phyloP scores from a whole-genome alignment of 306 rosid species.

The Corylus heterophylla region DNA sequence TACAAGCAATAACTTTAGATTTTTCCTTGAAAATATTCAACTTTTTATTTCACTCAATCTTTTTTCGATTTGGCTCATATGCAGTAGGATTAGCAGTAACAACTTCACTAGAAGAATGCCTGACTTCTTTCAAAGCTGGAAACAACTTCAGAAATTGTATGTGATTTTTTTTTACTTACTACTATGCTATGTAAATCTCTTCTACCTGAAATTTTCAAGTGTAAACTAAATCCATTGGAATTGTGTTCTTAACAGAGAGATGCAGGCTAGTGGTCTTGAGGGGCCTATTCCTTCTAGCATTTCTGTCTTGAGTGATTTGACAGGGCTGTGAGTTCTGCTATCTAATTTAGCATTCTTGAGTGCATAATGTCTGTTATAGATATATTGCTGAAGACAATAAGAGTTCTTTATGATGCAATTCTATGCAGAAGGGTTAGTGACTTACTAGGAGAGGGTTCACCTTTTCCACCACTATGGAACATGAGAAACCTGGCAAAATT shows the following conservation, averaged over 20 bases:
- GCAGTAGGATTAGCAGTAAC: too few relatives aligned
- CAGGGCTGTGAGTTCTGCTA: conserved; percentile 25
- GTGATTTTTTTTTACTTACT: not conserved
- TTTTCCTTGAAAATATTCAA: too few relatives aligned
- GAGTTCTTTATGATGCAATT: not conserved
- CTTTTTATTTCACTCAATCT: too few relatives aligned
- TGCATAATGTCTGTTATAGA: not conserved
- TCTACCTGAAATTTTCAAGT: not conserved
- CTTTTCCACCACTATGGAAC: conserved; percentile 12
- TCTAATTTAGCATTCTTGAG: not conserved
- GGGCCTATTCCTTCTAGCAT: conserved; percentile 32
- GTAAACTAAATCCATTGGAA: not conserved
- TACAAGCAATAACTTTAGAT: too few relatives aligned
- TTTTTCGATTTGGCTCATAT: too few relatives aligned
- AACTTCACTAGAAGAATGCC: conserved; percentile 39
- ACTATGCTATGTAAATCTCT: not conserved
- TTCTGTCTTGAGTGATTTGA: conserved; percentile 16
- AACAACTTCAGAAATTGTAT: conserved; percentile 13
- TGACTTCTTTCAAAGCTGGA: conserved; percentile 16
- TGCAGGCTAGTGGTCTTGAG: conserved; percentile 34
- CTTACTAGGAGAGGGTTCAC: conserved; percentile 19
- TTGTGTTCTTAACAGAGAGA: conserved; percentile 27
- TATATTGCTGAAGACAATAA: not conserved
- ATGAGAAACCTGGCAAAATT: conserved; percentile 10
- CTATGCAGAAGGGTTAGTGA: conserved; percentile 33